phyloP scores from a whole-genome alignment of 345 rosid genomes.

The Eucalyptus cloeziana region DNA sequence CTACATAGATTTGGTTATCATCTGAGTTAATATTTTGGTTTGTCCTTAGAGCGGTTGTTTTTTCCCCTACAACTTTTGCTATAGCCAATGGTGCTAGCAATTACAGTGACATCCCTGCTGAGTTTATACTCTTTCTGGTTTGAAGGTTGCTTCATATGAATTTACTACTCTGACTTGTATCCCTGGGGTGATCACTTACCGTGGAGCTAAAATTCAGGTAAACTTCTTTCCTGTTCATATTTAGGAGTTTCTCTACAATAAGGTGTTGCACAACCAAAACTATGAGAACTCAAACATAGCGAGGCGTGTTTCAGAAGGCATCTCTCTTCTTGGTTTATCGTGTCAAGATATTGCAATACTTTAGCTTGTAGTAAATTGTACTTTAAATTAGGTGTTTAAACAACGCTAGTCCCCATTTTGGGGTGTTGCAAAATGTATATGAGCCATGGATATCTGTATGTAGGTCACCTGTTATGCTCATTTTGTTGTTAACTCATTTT shows the following conservation, averaged over 20 bases:
- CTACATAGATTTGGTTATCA: background rate
- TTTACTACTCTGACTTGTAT: constrained; percentile 96
- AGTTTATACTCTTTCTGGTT: background rate
- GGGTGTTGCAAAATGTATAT: background rate
- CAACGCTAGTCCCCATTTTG: background rate
- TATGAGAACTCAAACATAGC: background rate
- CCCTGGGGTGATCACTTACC: constrained; percentile 84
- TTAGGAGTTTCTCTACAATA: background rate
- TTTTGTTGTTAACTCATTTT: background rate
- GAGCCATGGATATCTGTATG: background rate
- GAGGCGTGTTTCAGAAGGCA: background rate
- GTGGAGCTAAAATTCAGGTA: constrained; percentile 99
- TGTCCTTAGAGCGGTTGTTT: background rate
- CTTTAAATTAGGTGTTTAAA: background rate
- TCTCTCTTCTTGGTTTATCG: background rate
- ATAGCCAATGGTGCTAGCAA: background rate
- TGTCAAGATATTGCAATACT: background rate
- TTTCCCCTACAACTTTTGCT: background rate
- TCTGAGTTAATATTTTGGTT: background rate
- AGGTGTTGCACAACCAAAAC: background rate
- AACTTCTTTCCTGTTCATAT: background rate
- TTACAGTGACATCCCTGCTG: background rate
- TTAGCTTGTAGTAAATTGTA: background rate
- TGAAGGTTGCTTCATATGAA: constrained; percentile 96
- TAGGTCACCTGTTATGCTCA: background rate